These are phyloP conservation scores for Podila epicladia DNA, from an alignment of 192 early-diverging fungal species.

Conservation along the genomic window DNA sequence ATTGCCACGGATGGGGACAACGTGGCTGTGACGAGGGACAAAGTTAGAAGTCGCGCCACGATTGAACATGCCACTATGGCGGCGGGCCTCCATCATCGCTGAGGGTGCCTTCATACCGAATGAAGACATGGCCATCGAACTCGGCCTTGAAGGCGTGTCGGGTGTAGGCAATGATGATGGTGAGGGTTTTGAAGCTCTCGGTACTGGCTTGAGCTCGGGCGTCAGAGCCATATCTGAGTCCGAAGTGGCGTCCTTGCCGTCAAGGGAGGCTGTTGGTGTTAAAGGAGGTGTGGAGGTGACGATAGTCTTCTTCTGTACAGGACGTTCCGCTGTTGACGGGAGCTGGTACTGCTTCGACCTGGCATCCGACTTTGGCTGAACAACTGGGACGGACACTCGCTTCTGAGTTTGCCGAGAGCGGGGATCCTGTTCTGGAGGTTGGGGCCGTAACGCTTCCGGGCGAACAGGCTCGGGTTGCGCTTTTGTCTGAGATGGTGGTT, in stretches of 20 bases:
- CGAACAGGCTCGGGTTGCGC: not conserved
- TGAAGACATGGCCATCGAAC: constrained; percentile 41
- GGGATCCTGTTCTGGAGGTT: not conserved
- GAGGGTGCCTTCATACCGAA: constrained; percentile 42
- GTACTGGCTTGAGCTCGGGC: constrained; percentile 18
- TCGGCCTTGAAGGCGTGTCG: constrained; percentile 11
- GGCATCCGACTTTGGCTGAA: not conserved
- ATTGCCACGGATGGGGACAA: constrained; percentile 27
- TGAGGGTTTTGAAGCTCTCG: not conserved
- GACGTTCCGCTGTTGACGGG: constrained; percentile 5
- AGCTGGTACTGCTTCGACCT: constrained; percentile 6
- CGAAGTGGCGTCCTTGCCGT: constrained; percentile 37
- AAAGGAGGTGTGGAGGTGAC: constrained; percentile 31
- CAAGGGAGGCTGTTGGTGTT: constrained; percentile 34
- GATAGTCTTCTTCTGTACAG: constrained; percentile 4
- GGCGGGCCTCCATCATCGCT: constrained; percentile 47
- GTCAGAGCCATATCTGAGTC: constrained; percentile 36
- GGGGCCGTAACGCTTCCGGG: not conserved
- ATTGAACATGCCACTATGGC: constrained; percentile 30
- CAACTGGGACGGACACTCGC: not conserved
- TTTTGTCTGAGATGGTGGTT: not conserved
- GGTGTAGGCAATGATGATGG: not conserved
- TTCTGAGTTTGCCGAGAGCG: not conserved
- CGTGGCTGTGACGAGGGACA: constrained; percentile 40
- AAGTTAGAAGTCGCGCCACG: constrained; percentile 26